phyloP scores from a whole-genome alignment of 2,329 filamentous ascomycete genomes.

The Ascosphaera acerosa region DNA sequence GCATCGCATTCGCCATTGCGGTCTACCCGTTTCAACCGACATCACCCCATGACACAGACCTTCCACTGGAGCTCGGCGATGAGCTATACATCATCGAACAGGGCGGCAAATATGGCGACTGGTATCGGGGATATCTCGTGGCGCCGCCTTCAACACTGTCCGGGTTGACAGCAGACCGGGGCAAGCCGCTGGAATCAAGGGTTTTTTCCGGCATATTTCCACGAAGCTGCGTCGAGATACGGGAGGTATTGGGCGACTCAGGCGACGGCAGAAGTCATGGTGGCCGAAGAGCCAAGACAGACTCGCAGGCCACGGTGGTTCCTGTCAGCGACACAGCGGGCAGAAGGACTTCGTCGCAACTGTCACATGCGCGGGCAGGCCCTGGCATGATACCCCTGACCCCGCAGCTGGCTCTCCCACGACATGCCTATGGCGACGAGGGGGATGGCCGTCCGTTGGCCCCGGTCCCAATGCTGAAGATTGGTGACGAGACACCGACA shows the following conservation, averaged over 20 bases:
- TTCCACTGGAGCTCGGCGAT: slow-evolving; percentile 92
- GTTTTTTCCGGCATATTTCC: slow-evolving; percentile 99
- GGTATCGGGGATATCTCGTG: slow-evolving; percentile 88
- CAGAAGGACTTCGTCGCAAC: slow-evolving; percentile 16
- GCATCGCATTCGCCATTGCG: slow-evolving; percentile 94
- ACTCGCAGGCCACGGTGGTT: background rate
- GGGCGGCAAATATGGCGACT: slow-evolving; percentile 57
- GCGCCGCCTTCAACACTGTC: slow-evolving; percentile 81
- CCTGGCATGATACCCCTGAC: slow-evolving; percentile 12
- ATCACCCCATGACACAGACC: slow-evolving; percentile 62
- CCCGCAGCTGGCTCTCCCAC: slow-evolving; percentile 15
- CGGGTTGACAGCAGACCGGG: slow-evolving; percentile 69
- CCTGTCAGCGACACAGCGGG: slow-evolving; percentile 9
- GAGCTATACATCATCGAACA: slow-evolving; percentile 98
- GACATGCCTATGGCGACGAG: slow-evolving; percentile 34
- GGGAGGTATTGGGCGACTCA: slow-evolving; percentile 63
- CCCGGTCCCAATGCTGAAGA: slow-evolving; percentile 89
- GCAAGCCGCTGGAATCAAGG: slow-evolving; percentile 78
- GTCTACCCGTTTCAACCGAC: slow-evolving; percentile 79
- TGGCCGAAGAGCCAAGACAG: slow-evolving; percentile 8
- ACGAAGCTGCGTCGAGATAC: slow-evolving; percentile 76
- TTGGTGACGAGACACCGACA: slow-evolving; percentile 87
- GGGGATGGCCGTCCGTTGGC: slow-evolving; percentile 49
- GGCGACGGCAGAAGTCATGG: slow-evolving; percentile 16
- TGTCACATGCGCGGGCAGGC: slow-evolving; percentile 5